Conservation (phyloP, 1,139 yeast species). For the Pichia sp. region DNA sequence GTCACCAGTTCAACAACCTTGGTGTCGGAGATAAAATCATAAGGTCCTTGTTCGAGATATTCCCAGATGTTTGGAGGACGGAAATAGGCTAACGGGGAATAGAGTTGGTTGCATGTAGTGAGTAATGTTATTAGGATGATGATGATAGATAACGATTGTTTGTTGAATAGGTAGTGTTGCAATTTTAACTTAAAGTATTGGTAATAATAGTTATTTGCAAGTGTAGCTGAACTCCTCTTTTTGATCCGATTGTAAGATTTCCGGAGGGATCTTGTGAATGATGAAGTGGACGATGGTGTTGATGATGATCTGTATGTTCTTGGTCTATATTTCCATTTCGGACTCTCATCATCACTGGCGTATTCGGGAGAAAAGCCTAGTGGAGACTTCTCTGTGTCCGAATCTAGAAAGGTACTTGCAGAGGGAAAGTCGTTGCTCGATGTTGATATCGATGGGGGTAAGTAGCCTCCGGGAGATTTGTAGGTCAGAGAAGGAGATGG, state of each 20-base stretch:
- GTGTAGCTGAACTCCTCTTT: too few species aligned
- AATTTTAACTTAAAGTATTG: neutral
- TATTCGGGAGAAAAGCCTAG: neutral
- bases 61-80: neutral
- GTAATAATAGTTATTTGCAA: neutral
- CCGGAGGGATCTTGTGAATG: too few species aligned
- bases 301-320: too few species aligned
- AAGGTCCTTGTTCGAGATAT: neutral
- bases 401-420: neutral
- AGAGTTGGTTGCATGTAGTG: neutral
- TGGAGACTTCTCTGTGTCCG: neutral
- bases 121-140: neutral
- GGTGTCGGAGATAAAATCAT: neutral
- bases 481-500: neutral
- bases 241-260: too few species aligned
- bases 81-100: neutral
- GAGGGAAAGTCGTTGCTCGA: conserved; percentile 1
- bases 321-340: neutral
- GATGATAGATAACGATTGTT: neutral
- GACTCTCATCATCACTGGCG: neutral
- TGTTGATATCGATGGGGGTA: neutral
- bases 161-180: neutral
- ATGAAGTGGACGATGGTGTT: too few species aligned
- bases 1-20: neutral
- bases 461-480: neutral